Percentiles rank a stretch among this genome's conserved stretches.
Conservation (phyloP, 2,329 filamentous ascomycete species). For the Fusarium sp. region DNA sequence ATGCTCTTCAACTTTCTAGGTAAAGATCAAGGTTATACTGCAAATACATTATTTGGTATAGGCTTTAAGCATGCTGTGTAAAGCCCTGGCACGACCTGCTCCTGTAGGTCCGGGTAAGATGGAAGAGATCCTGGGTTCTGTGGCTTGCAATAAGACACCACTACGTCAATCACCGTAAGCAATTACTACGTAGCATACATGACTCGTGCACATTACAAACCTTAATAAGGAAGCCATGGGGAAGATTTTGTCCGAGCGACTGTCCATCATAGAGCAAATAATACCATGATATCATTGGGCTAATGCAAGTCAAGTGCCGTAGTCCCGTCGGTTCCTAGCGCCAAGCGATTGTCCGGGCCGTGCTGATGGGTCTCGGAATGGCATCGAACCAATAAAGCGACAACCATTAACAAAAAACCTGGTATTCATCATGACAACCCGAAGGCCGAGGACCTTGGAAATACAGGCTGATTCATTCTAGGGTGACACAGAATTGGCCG, state of each 20-base stretch:
- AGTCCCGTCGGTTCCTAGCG: conserved; percentile 2
- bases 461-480: neutral
- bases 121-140: neutral
- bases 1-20: neutral
- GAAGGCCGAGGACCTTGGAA: neutral
- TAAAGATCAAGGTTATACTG: neutral
- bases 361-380: neutral
- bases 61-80: neutral
- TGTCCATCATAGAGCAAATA: neutral
- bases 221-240: neutral
- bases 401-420: neutral
- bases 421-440: neutral
- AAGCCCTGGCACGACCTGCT: neutral
- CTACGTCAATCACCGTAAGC: neutral
- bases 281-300: neutral
- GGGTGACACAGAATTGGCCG: neutral
- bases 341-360: conserved; percentile 15
- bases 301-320: conserved; percentile 9
- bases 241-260: neutral
- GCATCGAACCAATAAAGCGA: neutral
- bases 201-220: neutral
- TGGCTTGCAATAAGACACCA: neutral
- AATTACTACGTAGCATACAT: neutral
- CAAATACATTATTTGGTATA: neutral
- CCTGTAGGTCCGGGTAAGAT: neutral